Evolutionary conservation across 2,329 filamentous ascomycete genomes (phyloP), one percentile per base, ranked within the genome.

Genomic region (Sclerotinia trifoliorum): DNA sequence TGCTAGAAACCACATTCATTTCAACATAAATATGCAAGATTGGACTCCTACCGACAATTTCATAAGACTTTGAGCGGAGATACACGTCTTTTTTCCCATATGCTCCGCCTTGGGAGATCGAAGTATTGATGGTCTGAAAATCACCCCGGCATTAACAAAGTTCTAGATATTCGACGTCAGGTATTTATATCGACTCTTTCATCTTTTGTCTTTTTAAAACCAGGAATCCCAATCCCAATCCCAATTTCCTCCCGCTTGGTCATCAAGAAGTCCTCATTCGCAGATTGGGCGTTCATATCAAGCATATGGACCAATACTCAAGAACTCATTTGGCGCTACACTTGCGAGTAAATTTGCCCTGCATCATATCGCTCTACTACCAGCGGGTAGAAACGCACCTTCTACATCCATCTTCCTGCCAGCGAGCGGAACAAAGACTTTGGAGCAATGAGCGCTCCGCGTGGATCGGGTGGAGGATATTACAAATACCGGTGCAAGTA

Each of bases 401-500:
- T 39, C 3, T 15, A 65, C 66, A 71, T 72, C 69, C 73, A 73
- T 74, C 74, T 76, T 73, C 72, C 73, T 76, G 66, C 71, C 75
- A 74, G 74, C 74, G 72, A 72, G 73, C 74, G 76, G 74, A 73
- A 67, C 68, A 55, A 26, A 70, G 65, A 68, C 70, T 68, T 44
- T 7, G 67, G 54, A 65, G 74, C 52, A 46, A 77, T 77, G 76
- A 76, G 74, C 72, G 75, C 75, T 39, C 51, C 60, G 24, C 73
- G 71, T 48, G 75, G 75, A 39, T 63, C 60, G 11, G 73, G 71
- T 44, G 75, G 75, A 69, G 76, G 75, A 44, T 77, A 77, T 62
- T 85, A 84, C 74, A 84, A 82, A 78, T 85, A 83, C 75, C 80
- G 82, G 54, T 86, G 84, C 81, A 85, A 84, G 77, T 83, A 85